phyloP scores from a whole-genome alignment of 805 yeast genomes.

The Nakazawaea siamensis region DNA sequence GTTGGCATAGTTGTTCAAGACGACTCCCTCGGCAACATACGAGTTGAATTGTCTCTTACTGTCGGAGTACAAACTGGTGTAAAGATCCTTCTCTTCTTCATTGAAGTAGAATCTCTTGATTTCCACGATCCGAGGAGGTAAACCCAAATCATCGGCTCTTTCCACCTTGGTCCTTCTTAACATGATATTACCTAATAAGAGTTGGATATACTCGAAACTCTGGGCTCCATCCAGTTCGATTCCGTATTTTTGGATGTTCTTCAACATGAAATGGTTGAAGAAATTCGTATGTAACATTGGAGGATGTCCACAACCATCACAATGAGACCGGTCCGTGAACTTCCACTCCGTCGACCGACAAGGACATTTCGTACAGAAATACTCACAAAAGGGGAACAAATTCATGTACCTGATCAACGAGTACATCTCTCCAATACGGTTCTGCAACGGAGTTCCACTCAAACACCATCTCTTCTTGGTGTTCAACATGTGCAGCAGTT shows the following conservation, averaged over 20 bases:
- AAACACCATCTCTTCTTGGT: conserved; percentile 84
- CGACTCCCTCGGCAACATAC: conserved; percentile 94
- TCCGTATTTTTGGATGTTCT: conserved; percentile 84
- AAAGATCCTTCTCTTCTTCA: conserved; percentile 91
- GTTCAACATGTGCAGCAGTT: conserved; percentile 71
- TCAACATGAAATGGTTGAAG: conserved; percentile 92
- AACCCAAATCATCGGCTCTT: conserved; percentile 93
- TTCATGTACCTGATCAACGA: conserved; percentile 81
- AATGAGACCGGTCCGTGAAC: conserved; percentile 73
- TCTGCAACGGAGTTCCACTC: conserved; percentile 94
- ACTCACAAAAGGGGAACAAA: conserved; percentile 78
- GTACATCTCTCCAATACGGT: conserved; percentile 93
- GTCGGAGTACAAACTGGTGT: conserved; percentile 80
- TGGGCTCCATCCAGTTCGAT: conserved; percentile 51
- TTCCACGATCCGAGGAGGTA: conserved; percentile 93
- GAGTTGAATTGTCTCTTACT: conserved; percentile 82
- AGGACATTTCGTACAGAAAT: conserved; percentile 89
- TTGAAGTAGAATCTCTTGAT: conserved; percentile 82
- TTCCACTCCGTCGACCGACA: conserved; percentile 81
- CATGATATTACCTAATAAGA: conserved; percentile 74
- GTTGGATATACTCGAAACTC: conserved; percentile 71
- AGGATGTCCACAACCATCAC: conserved; percentile 82
- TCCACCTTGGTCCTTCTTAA: conserved; percentile 91
- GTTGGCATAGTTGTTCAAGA: conserved; percentile 92
- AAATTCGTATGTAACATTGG: conserved; percentile 94